Conservation (phyloP, 352 stramenopile species). For the Phytophthora vignae region DNA sequence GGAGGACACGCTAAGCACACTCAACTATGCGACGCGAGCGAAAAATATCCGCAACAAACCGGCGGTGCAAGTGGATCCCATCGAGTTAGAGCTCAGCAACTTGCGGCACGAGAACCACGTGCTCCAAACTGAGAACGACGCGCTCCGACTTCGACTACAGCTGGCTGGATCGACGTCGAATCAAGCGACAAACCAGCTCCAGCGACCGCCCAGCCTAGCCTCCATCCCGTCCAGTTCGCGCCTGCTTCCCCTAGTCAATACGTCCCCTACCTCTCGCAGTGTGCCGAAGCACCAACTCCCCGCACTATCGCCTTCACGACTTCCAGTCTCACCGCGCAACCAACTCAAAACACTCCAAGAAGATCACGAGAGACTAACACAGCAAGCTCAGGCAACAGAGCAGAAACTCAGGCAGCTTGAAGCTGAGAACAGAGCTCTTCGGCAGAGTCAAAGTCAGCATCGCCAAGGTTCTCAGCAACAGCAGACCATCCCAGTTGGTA, state of each 20-base stretch:
- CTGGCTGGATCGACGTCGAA: constrained; percentile 17
- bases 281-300: constrained; percentile 1
- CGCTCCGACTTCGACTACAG: constrained; percentile 60
- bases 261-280: constrained; percentile 10
- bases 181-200: constrained; percentile 6
- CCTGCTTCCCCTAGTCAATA: constrained; percentile 36
- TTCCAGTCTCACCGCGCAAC: constrained; percentile 37
- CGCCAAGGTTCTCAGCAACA: constrained; percentile 1
- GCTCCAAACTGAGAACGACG: constrained; percentile 65
- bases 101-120: constrained; percentile 74
- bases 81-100: constrained; percentile 63
- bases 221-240: constrained; percentile 37
- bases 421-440: constrained; percentile 58
- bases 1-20: constrained; percentile 84
- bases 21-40: constrained; percentile 86
- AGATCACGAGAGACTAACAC: constrained; percentile 65
- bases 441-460: constrained; percentile 13
- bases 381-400: constrained; percentile 37
- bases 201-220: constrained; percentile 31
- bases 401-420: constrained; percentile 46
- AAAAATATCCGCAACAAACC: constrained; percentile 91
- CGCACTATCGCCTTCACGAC: constrained; percentile 15
- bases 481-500: constrained; percentile 14
- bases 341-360: constrained; percentile 69
- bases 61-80: constrained; percentile 71